These are phyloP conservation scores for Neonectria punicea DNA, from an alignment of 2,329 filamentous ascomycete species.

Conservation along the genomic window DNA sequence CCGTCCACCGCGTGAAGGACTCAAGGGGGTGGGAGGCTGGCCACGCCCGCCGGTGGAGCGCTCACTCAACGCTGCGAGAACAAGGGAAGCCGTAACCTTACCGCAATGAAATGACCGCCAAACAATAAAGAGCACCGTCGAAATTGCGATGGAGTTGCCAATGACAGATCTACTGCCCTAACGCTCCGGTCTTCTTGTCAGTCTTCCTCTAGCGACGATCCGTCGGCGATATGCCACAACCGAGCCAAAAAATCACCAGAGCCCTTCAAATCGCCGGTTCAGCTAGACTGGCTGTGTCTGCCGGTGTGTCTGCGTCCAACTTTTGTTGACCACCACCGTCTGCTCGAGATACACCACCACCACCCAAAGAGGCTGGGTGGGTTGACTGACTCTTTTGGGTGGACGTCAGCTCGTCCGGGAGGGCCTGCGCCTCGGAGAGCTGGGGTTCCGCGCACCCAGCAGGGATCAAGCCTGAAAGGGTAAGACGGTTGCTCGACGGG, in stretches of 20 bases:
- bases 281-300: constrained; percentile 16
- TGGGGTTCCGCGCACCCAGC: constrained; percentile 32
- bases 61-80: background rate
- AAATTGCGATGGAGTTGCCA: constrained; percentile 39
- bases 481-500: constrained; percentile 24
- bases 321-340: constrained; percentile 33
- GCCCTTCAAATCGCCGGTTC: constrained; percentile 8
- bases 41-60: background rate
- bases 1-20: background rate
- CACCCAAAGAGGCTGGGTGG: constrained; percentile 14
- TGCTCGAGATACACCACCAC: constrained; percentile 12
- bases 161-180: constrained; percentile 17
- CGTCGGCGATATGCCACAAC: constrained; percentile 17
- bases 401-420: constrained; percentile 33
- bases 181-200: constrained; percentile 14
- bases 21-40: constrained; percentile 11
- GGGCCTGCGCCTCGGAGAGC: constrained; percentile 28
- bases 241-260: constrained; percentile 23
- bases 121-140: background rate
- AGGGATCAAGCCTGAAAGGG: constrained; percentile 36
- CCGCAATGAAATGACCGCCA: constrained; percentile 29
- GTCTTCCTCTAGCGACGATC: constrained; percentile 28
- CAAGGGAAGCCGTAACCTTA: constrained; percentile 26
- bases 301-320: constrained; percentile 36
- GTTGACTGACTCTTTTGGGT: constrained; percentile 11